phyloP scores from a whole-genome alignment of 306 rosid species.

The Inga oerstediana region DNA sequence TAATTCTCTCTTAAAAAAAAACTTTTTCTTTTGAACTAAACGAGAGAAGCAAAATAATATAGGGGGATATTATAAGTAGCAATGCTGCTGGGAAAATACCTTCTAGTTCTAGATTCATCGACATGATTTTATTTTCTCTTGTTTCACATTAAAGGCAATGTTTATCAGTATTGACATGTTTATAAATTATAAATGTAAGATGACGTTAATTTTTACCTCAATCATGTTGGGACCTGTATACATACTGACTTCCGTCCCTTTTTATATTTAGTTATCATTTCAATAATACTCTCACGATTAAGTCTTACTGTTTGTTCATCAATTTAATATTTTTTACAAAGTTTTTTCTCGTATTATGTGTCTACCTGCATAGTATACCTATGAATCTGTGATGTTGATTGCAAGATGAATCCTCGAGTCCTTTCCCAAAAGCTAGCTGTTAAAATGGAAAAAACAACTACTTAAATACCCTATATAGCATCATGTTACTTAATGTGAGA shows the following conservation, averaged over 20 bases:
- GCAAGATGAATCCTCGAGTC: background rate
- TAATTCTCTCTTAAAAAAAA: background rate
- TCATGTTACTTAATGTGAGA: background rate
- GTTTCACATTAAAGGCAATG: background rate
- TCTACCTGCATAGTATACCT: background rate
- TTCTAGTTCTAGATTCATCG: too few relatives aligned
- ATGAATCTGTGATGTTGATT: background rate
- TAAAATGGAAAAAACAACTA: background rate
- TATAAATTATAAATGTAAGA: background rate
- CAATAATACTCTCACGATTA: background rate
- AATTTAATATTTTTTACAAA: background rate
- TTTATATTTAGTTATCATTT: background rate
- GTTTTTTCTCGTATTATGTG: background rate
- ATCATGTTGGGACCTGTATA: background rate
- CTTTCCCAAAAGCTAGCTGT: background rate
- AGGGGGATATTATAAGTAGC: background rate
- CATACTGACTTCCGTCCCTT: background rate
- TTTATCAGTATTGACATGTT: too few relatives aligned
- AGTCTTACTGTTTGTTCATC: background rate
- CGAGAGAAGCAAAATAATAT: background rate
- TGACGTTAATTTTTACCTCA: background rate
- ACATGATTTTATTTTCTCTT: too few relatives aligned
- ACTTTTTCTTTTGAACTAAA: background rate
- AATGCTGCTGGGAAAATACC: background rate
- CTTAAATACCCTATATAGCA: background rate